These are phyloP conservation scores for Neurospora terricola DNA, from an alignment of 495 filamentous ascomycete species.

Conservation along the genomic window DNA sequence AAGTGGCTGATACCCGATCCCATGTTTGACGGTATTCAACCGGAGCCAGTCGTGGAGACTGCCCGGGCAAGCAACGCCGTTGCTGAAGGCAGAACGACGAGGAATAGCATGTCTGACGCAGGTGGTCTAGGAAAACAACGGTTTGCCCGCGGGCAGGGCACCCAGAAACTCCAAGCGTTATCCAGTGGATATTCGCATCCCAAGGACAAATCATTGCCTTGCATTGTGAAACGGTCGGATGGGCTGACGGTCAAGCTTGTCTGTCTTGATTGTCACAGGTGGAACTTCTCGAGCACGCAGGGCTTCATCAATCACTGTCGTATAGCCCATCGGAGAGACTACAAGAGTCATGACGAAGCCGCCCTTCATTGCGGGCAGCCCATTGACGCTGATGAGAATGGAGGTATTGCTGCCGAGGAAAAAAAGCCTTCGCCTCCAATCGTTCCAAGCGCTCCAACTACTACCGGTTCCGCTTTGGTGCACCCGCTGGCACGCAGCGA, in stretches of 20 bases:
- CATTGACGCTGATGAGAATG: slow-evolving; percentile 59
- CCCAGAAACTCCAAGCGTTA: slow-evolving; percentile 59
- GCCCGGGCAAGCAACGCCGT: slow-evolving; percentile 27
- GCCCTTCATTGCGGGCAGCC: slow-evolving; percentile 79
- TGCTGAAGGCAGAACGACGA: slow-evolving; percentile 61
- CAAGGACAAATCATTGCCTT: slow-evolving; percentile 53
- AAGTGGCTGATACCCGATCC: slow-evolving; percentile 88
- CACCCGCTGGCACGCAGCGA: slow-evolving; percentile 60
- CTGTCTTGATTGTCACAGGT: slow-evolving; percentile 77
- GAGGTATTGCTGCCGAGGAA: slow-evolving; percentile 44
- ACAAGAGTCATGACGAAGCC: slow-evolving; percentile 88
- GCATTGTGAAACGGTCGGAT: slow-evolving; percentile 42
- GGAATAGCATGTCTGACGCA: slow-evolving; percentile 56
- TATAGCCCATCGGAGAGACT: slow-evolving; percentile 84
- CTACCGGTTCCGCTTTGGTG: slow-evolving; percentile 43
- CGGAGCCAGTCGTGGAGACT: slow-evolving; percentile 27
- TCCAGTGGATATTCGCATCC: slow-evolving; percentile 59
- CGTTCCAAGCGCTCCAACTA: slow-evolving; percentile 1
- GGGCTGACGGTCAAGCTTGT: slow-evolving; percentile 62
- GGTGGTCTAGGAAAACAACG: slow-evolving; percentile 48
- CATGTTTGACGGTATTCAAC: slow-evolving; percentile 63
- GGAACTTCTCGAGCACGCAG: slow-evolving; percentile 89
- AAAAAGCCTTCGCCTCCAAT: slow-evolving; percentile 26
- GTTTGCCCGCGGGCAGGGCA: slow-evolving; percentile 46
- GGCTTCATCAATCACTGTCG: slow-evolving; percentile 98